Evolutionary conservation across 805 yeast genomes (phyloP), one percentile per base, ranked within the genome.

Genomic region (Clavispora santaluciae): DNA sequence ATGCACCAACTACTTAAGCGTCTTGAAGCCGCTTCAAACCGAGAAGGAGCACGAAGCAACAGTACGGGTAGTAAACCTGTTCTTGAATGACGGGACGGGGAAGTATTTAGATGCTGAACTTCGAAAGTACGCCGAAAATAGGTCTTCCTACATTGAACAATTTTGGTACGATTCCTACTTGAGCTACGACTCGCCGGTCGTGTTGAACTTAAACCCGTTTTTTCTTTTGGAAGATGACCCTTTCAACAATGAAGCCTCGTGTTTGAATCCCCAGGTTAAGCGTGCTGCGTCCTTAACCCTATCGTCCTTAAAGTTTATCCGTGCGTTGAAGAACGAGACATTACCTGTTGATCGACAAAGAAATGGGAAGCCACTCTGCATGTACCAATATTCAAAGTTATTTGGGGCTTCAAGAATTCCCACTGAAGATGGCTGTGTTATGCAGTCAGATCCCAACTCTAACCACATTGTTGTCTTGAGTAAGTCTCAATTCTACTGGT

Each of bases 161-260:
- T 89, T 89, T 60, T 89, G 96, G 96, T 89, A 78, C 61, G 96
- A 89, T 58, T 79, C 95, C 1, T 89, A 89, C 60, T 70, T 89
- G 50, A 82, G 82, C 60, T 86, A 85, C 60, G 96, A 89, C 60
- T 81, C 86, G 9, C 89, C 93, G 0, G 95, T 89, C 29, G 97
- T 89, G n/a, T 72, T 89, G 46, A 89, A 89, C 61, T 75, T 89
- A 52, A 89, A 89, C 55, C 97, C 97, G 0, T 89, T 86, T 57
- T 88, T 89, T 60, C 76, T 88, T 52, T 73, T 89, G 45, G 95
- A 89, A 59, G 96, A 89, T 56, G 96, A 89, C 54, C 95, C 96
- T 1, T 86, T 93, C 54, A 77, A 82, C 25, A 70, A 76, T 40
- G 78, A 73, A 43, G 57, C 71, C 10, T 73, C 73, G 45, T 53